Conservation (phyloP, 2,329 filamentous ascomycete species). For the Dryadomyces quercus-mongolicae region DNA sequence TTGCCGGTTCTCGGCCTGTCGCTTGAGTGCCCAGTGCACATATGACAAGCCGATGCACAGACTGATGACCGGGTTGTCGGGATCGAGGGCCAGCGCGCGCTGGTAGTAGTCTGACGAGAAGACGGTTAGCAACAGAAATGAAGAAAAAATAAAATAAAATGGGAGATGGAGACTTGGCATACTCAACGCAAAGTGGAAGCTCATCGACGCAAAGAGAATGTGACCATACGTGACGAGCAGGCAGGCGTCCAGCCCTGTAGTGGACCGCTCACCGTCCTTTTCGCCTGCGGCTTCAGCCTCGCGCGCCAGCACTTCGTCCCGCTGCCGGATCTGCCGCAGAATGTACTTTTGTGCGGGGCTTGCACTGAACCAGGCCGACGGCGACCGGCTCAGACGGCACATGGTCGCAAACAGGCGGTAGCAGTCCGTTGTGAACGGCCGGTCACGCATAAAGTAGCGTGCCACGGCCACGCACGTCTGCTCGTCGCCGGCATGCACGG, state of each 20-base stretch:
- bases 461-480: slow-evolving; percentile 60
- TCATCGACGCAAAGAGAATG: slow-evolving; percentile 72
- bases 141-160: background rate
- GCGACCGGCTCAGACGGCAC: slow-evolving; percentile 60
- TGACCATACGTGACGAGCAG: slow-evolving; percentile 84
- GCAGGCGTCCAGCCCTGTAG: slow-evolving; percentile 52
- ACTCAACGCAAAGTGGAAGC: slow-evolving; percentile 73
- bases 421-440: slow-evolving; percentile 66
- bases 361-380: slow-evolving; percentile 63
- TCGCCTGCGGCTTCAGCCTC: slow-evolving; percentile 47
- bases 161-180: slow-evolving; percentile 15
- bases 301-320: slow-evolving; percentile 68
- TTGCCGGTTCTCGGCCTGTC: slow-evolving; percentile 81
- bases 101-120: slow-evolving; percentile 60
- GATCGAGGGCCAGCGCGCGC: slow-evolving; percentile 61
- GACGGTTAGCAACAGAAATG: background rate
- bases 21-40: slow-evolving; percentile 78
- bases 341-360: slow-evolving; percentile 84
- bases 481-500: slow-evolving; percentile 68
- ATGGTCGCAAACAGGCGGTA: slow-evolving; percentile 74
- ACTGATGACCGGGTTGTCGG: slow-evolving; percentile 64
- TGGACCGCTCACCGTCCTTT: slow-evolving; percentile 12
- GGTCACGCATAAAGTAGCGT: slow-evolving; percentile 75
- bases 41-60: slow-evolving; percentile 76
- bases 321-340: slow-evolving; percentile 78